Evolutionary conservation across 176 grass and related monocot species (phyloP).

Genomic region (Carex littledalei): DNA sequence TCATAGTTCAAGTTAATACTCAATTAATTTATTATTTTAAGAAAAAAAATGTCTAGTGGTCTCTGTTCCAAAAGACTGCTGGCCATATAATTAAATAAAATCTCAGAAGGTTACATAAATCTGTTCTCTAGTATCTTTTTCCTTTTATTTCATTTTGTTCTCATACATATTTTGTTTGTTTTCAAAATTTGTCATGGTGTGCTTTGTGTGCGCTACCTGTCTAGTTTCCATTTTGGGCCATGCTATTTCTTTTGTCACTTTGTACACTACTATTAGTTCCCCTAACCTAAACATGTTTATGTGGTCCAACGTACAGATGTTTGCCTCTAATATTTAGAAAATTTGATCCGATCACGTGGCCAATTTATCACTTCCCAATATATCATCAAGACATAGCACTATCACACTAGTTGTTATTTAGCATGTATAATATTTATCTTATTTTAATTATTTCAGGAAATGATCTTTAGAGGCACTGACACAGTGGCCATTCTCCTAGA

Average conservation of each 20-base stretch:
- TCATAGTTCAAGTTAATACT: neutral
- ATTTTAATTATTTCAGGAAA: constrained; percentile 43
- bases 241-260: constrained; percentile 15
- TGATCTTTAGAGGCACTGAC: constrained; percentile 79
- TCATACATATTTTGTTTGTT: constrained; percentile 12
- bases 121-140: neutral
- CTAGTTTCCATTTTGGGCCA: constrained; percentile 20
- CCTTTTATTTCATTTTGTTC: neutral
- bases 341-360: neutral
- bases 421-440: neutral
- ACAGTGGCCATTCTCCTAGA: constrained; percentile 75
- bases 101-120: neutral
- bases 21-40: neutral
- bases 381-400: too few species aligned
- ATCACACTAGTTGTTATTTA: neutral
- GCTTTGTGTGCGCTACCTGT: constrained; percentile 26
- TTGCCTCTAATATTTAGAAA: neutral
- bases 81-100: neutral
- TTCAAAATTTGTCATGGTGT: constrained; percentile 10
- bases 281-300: neutral
- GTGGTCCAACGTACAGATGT: neutral
- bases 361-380: neutral
- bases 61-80: neutral
- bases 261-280: neutral
- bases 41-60: neutral